Evolutionary conservation across 2,329 filamentous ascomycete genomes (phyloP).

Genomic region (Colletotrichum destructivum): DNA sequence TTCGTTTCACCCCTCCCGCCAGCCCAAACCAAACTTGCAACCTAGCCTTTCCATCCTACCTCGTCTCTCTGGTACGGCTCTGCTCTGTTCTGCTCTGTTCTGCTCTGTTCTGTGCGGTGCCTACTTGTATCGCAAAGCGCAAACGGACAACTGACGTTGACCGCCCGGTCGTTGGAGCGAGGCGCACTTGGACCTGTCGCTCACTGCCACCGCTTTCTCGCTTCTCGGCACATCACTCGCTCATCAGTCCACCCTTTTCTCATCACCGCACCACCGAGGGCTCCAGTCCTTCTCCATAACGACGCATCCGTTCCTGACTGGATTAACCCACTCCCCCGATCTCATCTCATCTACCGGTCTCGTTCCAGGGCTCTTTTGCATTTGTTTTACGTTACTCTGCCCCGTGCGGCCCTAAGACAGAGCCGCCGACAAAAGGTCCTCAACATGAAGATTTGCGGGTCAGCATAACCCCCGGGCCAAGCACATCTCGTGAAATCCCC

Average conservation of each 20-base stretch:
- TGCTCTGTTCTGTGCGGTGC: slow-evolving; percentile 12
- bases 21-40: slow-evolving; percentile 15
- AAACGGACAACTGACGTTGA: slow-evolving; percentile 26
- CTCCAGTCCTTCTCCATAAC: slow-evolving; percentile 37
- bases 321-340: slow-evolving; percentile 35
- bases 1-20: slow-evolving; percentile 31
- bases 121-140: slow-evolving; percentile 24
- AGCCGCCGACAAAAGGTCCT: slow-evolving; percentile 43
- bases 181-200: slow-evolving; percentile 25
- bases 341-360: slow-evolving; percentile 42
- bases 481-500: slow-evolving; percentile 40
- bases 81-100: slow-evolving; percentile 5
- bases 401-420: slow-evolving; percentile 41
- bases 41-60: slow-evolving; percentile 37
- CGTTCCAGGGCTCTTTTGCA: slow-evolving; percentile 34
- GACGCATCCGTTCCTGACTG: slow-evolving; percentile 30
- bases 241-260: slow-evolving; percentile 6
- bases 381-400: slow-evolving; percentile 42
- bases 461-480: slow-evolving; percentile 42
- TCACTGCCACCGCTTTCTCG: slow-evolving; percentile 33
- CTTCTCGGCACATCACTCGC: slow-evolving; percentile 28
- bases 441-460: slow-evolving; percentile 43
- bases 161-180: slow-evolving; percentile 25
- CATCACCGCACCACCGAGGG: slow-evolving; percentile 20
- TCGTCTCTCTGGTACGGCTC: background rate